These are phyloP conservation scores for Kernera saxatilis DNA, from an alignment of 345 rosid species.

Conservation along the genomic window DNA sequence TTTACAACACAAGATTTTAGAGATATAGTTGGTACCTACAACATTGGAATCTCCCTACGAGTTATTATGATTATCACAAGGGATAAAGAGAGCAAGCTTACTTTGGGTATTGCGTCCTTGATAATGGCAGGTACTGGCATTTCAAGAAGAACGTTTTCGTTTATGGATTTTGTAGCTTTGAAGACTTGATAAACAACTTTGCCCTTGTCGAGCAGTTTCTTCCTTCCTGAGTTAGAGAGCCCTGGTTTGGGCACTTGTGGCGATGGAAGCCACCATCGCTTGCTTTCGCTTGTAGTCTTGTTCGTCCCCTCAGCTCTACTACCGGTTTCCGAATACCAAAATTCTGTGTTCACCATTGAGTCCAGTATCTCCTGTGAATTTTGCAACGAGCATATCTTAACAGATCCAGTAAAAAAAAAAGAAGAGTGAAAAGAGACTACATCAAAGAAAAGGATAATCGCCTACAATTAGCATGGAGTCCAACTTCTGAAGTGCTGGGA, in stretches of 20 bases:
- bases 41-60: not conserved
- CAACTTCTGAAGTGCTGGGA: constrained; percentile 89
- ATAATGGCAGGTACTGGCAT: constrained; percentile 75
- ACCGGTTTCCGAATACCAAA: constrained; percentile 86
- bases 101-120: constrained; percentile 77
- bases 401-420: not conserved
- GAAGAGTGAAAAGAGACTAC: not conserved
- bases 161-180: constrained; percentile 90
- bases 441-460: not conserved
- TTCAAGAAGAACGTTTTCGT: constrained; percentile 74
- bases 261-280: constrained; percentile 96
- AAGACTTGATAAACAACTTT: constrained; percentile 78
- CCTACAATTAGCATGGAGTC: constrained; percentile 92
- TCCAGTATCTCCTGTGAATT: constrained; percentile 68
- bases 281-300: constrained; percentile 61
- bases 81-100: constrained; percentile 23
- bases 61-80: not conserved
- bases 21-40: not conserved
- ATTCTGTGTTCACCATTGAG: constrained; percentile 80
- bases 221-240: constrained; percentile 62
- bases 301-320: constrained; percentile 75
- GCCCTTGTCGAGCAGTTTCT: constrained; percentile 50
- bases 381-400: not conserved
- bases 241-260: constrained; percentile 84
- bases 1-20: not conserved